phyloP scores from a whole-genome alignment of 2,329 filamentous ascomycete species.

The Venturia asperata region DNA sequence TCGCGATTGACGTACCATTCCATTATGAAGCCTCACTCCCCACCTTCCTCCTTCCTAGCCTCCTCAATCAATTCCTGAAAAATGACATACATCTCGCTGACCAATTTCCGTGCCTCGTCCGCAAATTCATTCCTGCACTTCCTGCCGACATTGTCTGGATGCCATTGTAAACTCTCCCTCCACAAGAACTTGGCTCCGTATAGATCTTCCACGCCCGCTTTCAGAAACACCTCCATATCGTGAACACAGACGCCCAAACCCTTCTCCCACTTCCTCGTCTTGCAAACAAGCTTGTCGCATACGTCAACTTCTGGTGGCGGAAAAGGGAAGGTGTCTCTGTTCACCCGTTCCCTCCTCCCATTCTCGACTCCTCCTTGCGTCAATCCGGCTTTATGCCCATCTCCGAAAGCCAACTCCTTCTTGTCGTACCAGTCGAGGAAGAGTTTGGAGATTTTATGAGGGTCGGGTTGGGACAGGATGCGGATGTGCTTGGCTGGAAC shows the following conservation, averaged over 20 bases:
- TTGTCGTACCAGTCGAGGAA: constrained; percentile 9
- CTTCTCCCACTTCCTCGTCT: constrained; percentile 15
- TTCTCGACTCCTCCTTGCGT: not conserved
- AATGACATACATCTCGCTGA: constrained; percentile 18
- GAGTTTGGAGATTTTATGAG: not conserved
- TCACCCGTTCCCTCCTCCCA: not conserved
- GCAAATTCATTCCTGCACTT: constrained; percentile 2
- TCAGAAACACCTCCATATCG: constrained; percentile 15
- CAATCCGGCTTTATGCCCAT: not conserved
- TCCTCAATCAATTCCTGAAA: constrained; percentile 7
- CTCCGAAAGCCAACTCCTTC: not conserved
- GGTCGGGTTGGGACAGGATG: not conserved
- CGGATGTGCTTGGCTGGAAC: constrained; percentile 14
- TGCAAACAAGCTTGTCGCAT: constrained; percentile 13
- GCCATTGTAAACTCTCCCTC: constrained; percentile 16
- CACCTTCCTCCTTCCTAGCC: constrained; percentile 16
- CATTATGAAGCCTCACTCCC: not conserved
- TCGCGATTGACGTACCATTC: no score
- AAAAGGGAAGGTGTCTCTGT: not conserved
- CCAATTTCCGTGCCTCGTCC: constrained; percentile 1
- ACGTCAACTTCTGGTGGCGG: constrained; percentile 5
- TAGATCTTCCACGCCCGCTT: not conserved
- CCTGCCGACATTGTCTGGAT: constrained; percentile 16
- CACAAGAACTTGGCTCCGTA: constrained; percentile 15
- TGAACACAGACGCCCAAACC: constrained; percentile 15